Base-by-base conservation (phyloP, 129 eudicot species). In the Flaveria bidentis region DNA sequence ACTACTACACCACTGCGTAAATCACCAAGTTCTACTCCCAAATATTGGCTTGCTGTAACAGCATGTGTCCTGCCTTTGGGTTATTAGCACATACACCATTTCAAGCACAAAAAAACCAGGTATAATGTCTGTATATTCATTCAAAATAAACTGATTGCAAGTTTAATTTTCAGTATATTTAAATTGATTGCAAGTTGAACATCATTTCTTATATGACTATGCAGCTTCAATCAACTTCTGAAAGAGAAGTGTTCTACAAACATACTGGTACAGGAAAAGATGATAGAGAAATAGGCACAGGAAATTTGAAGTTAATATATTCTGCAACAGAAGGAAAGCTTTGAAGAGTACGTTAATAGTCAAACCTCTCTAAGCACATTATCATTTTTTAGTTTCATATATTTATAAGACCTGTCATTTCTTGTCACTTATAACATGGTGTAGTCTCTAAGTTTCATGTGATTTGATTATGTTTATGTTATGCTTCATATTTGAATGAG, bases 51-150 rank as follows among this genome's bases (percentile, higher is more conserved):
- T 79, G 97, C 94, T 23, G 91, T 95, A 76, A 83, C 85, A 62
- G 97, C 94, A 65, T 85, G 79, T 36, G 91, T 85, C 77, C 96
- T 92, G 11, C 90, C 99, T 87, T 84, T 91, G 83, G 99, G 97
- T 52, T 91, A 28, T 91, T 70, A 89, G 82, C 82, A 87, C 97
- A 36, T 95, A 86, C 23, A 69, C 80, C 72, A 79, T 95, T 73
- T 73, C 86, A 14, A 80, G 79, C 77, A 72, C 84, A 46, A 83
- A 82, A 53, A 53, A 11, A 45, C 50, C 11, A 45, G 90, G 96
- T 85, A 49, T 68, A 25, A 9, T 18, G 30, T 72, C 25, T 67
- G 2, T 53, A 9, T 14, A 10, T 28, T n/a, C 52, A 36, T 39
- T 39, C 56, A 57, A 46, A 28, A 25, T 25, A 60, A 49, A 58